Evolutionary conservation across 1,139 yeast species (phyloP).

Genomic region (Candida sp.): DNA sequence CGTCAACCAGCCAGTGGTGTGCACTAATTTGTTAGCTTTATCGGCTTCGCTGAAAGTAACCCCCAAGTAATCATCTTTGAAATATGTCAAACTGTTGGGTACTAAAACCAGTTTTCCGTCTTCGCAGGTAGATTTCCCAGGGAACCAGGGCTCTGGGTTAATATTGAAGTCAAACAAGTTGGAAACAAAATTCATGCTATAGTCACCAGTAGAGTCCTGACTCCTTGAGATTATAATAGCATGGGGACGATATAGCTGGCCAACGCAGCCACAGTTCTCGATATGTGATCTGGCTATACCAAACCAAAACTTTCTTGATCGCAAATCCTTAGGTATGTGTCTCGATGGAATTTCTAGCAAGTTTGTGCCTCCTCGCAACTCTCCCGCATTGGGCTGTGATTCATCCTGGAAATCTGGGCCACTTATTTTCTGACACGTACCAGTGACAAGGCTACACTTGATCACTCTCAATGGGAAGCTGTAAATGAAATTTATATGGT

Average conservation of each 20-base stretch:
- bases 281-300: constrained; percentile 44
- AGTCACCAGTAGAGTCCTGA: constrained; percentile 8
- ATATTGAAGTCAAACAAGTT: constrained; percentile 23
- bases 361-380: constrained; percentile 23
- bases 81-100: constrained; percentile 24
- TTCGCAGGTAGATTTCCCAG: constrained; percentile 13
- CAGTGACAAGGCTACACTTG: constrained; percentile 18
- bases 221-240: constrained; percentile 20
- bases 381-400: constrained; percentile 18
- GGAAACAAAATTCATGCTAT: constrained; percentile 20
- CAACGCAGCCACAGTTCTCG: constrained; percentile 38
- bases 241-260: constrained; percentile 24
- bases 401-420: constrained; percentile 19
- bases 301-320: constrained; percentile 31
- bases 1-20: constrained; percentile 19
- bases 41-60: constrained; percentile 25
- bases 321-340: constrained; percentile 10
- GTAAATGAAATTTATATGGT: constrained; percentile 19
- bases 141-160: constrained; percentile 21
- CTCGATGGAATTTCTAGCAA: constrained; percentile 11
- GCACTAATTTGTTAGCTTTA: constrained; percentile 19
- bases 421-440: constrained; percentile 17
- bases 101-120: constrained; percentile 25
- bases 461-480: constrained; percentile 23
- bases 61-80: constrained; percentile 23